These are phyloP conservation scores for Medicago truncatula DNA, from an alignment of 306 rosid genomes.

Conservation along the genomic window MtrunA17r5.0-ANR NC_053045.1:46430501-46431000, in stretches of 20 bases:
- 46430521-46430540: slow-evolving; percentile 57
- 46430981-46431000: neutral
- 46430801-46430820: neutral
- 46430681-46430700: slow-evolving; percentile 12
- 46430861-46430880: slow-evolving; percentile 8
- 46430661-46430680: slow-evolving; percentile 25
- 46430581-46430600: slow-evolving; percentile 61
- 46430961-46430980: slow-evolving; percentile 2
- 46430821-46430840: neutral
- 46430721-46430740: neutral
- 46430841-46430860: slow-evolving; percentile 1
- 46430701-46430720: slow-evolving; percentile 6
- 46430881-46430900: slow-evolving; percentile 9
- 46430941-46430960: neutral
- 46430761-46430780: slow-evolving; percentile 3
- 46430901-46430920: slow-evolving; percentile 16
- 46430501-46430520: slow-evolving; percentile 47
- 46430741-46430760: neutral
- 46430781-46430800: slow-evolving; percentile 7
- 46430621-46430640: slow-evolving; percentile 32
- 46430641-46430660: slow-evolving; percentile 29
- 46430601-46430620: slow-evolving; percentile 34
- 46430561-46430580: slow-evolving; percentile 75
- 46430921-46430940: neutral
- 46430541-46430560: slow-evolving; percentile 79